Percentiles rank a stretch among this genome's conserved stretches.
phyloP scores from a whole-genome alignment of 2,329 filamentous ascomycete genomes.

The Elsinoe australis region DNA sequence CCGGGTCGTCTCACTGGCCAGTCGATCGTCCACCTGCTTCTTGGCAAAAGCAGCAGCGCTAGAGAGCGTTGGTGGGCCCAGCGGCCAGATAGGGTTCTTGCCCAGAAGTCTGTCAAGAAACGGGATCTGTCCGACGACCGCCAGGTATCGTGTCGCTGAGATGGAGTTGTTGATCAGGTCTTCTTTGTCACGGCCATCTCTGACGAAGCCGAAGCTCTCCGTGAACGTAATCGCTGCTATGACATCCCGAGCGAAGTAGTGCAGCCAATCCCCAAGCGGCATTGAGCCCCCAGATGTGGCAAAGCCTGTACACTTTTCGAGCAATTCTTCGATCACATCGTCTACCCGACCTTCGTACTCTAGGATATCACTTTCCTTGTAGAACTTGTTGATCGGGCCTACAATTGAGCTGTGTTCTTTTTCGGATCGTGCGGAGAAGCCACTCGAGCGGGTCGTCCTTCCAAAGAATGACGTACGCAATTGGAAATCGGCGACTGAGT shows the following conservation, averaged over 20 bases:
- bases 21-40: not conserved
- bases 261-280: conserved; percentile 27
- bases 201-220: conserved; percentile 37
- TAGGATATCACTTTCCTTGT: too few species aligned
- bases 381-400: too few species aligned
- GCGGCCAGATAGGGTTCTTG: conserved; percentile 13
- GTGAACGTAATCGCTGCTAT: conserved; percentile 37
- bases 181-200: conserved; percentile 35
- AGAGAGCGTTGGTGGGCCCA: conserved; percentile 6
- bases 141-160: not conserved
- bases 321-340: too few species aligned
- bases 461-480: too few species aligned
- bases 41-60: not conserved
- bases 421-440: too few species aligned
- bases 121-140: conserved; percentile 12
- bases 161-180: conserved; percentile 25
- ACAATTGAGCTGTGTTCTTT: too few species aligned
- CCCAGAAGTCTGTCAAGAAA: conserved; percentile 8
- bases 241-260: conserved; percentile 36
- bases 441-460: too few species aligned
- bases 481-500: too few species aligned
- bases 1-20: not conserved
- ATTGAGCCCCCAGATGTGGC: too few species aligned
- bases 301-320: too few species aligned
- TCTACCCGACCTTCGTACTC: too few species aligned